Base-by-base conservation (phyloP, 1,284 basidiomycete species). In the Bondarzewia mesenterica region DNA sequence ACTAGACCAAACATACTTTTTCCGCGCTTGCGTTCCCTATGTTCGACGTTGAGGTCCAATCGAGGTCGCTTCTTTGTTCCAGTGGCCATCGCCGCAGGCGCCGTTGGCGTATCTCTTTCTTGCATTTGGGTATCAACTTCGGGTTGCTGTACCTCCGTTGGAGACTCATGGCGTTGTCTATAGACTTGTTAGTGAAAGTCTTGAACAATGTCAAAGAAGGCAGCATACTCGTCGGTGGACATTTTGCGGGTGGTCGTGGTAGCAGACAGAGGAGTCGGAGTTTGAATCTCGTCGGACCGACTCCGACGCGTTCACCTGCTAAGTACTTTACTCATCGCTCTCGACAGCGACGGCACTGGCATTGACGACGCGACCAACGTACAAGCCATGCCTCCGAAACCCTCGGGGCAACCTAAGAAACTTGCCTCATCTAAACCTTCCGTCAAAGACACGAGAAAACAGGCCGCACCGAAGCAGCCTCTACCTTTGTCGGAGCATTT, bases 1-100 rank as follows among this genome's bases (percentile, higher is more conserved):
- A 88, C 69, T 57, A 89, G 71, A 56, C 85, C 85, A 69, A 89
- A 86, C 80, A 88, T 85, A 68, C 77, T 80, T 75, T 85, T 87
- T 63, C 86, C 85, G 58, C 85, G 82, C 68, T 84, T 88, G 58
- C 83, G 76, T 64, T 85, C 82, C 51, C 65, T 60, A 44, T 64
- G 54, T 46, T 66, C 67, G 27, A 71, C 68, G 54, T 68, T 73
- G 55, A 88, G 68, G 62, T 87, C 82, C 54, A 88, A 70, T 57
- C 82, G 77, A 52, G 85, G 85, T 51, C 85, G 78, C 65, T 75
- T 82, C 69, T 73, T 79, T 63, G 67, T 58, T 57, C 58, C 52
- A 8, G 51, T 42, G 20, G 57, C 54, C 49, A 54, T 57, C 7
- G 56, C 55, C 32, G 58, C 57, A 20, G 60, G 54, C 32, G 51